Percentiles rank a stretch among this genome's conserved stretches.
Evolutionary conservation across 768 basidiomycete genomes (phyloP).

Genomic region (Lactarius psammicola): DNA sequence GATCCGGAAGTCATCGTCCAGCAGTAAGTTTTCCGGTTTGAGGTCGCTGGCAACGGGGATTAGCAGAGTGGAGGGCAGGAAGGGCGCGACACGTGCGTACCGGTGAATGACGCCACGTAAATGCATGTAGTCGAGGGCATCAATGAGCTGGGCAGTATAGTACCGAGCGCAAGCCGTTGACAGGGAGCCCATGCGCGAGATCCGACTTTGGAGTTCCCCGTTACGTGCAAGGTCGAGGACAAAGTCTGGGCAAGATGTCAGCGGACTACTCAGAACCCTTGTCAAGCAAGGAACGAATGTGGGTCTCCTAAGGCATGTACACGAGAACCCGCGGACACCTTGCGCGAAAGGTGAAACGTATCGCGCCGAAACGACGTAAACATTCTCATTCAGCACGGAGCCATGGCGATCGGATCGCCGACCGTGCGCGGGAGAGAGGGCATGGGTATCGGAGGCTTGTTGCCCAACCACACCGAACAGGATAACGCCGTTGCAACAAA

Average conservation of each 20-base stretch:
- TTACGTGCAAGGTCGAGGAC: conserved; percentile 74
- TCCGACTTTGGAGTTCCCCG: conserved; percentile 73
- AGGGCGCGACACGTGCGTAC: conserved; percentile 34
- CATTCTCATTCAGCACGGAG: conserved; percentile 1
- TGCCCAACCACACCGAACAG: neutral
- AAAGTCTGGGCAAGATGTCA: conserved; percentile 52
- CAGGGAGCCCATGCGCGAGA: conserved; percentile 81
- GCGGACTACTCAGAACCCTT: neutral
- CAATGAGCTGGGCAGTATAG: conserved; percentile 88
- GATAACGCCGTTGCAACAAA: neutral
- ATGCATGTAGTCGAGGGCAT: conserved; percentile 90
- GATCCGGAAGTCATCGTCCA: conserved; percentile 83
- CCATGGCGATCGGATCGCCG: conserved; percentile 12
- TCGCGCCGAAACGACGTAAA: neutral
- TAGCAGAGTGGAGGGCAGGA: conserved; percentile 11
- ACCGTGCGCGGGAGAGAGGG: conserved; percentile 3
- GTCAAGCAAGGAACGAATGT: neutral
- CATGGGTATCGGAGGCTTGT: neutral
- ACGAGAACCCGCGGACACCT: neutral
- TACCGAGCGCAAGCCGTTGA: conserved; percentile 72
- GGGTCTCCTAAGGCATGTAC: conserved; percentile 4
- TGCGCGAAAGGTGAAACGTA: conserved; percentile 19
- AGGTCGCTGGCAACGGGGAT: conserved; percentile 51
- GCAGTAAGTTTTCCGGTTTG: conserved; percentile 84
- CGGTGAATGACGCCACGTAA: conserved; percentile 87